Evolutionary conservation across 75 land plant genomes (phyloP), one percentile per base, ranked within the genome.

Genomic region (Pinus taeda): DNA sequence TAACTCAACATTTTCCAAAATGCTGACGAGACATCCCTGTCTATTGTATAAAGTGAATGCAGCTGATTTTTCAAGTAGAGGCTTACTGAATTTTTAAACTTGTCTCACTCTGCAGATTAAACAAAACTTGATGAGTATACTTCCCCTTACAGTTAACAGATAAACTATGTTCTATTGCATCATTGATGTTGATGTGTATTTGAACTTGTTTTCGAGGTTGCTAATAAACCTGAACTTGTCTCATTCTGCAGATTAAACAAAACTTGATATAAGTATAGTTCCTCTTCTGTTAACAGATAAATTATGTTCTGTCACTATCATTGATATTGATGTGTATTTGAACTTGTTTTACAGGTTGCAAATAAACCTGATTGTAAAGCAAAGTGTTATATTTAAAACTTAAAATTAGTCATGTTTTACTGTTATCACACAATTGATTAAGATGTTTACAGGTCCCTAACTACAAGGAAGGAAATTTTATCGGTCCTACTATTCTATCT

Each of bases 401-500:
- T 49, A 9, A 49, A 49, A 49, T 39, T 39, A 26, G 24, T 21
- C 1, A 30, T 71, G 74, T 20, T 21, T 30, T 71, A 30, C 33
- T 69, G 37, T 21, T 65, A 72, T 42, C 15, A 76, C 9, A 39
- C 26, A 29, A 59, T 58, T 17, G 12, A 18, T 81, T 62, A 61
- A 30, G 58, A 26, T 18, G 15, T 73, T 33, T 53, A 29, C 75
- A 95, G 98, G 98, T 95, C 73, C 91, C 96, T 29, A 87, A 88
- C 57, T 96, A 93, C 77, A 88, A 88, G 88, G 79, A 87, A 62
- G 98, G 98, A 29, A 96, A 96, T 74, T 96, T 96, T 79, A 87
- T 96, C 30, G 98, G 98, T 29, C 97, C 98, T 60, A 96, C 98
- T 14, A 84, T 96, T 74, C 74, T 96, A 74, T 79, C 97, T 37